Evolutionary conservation across 192 early-diverging fungal genomes (phyloP).

Genomic region (Backusella westeae): DNA sequence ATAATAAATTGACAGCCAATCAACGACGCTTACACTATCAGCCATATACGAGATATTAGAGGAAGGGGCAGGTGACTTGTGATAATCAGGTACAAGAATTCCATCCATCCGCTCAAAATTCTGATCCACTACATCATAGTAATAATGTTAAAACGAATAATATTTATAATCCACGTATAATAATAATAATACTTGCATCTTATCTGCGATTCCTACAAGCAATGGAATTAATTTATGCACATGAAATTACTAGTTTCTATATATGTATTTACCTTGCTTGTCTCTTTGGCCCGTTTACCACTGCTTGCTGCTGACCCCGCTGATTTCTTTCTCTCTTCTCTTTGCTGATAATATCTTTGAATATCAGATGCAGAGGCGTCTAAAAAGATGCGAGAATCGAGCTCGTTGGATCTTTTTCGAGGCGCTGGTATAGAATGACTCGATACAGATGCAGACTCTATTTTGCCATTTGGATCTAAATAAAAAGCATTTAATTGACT

Average conservation of each 20-base stretch:
- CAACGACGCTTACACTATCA: not conserved
- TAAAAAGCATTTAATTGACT: not conserved
- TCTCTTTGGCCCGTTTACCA: not conserved
- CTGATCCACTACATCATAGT: conserved; percentile 33
- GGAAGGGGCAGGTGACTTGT: conserved; percentile 5
- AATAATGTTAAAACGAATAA: not conserved
- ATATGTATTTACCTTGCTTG: not conserved
- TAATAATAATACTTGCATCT: not conserved
- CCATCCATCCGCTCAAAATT: conserved; percentile 48
- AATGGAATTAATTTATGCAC: not conserved
- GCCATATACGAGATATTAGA: not conserved
- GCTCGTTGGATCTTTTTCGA: conserved; percentile 26
- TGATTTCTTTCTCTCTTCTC: conserved; percentile 18
- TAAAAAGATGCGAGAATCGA: not conserved
- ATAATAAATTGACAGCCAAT: not conserved
- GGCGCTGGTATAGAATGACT: not conserved
- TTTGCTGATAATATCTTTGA: conserved; percentile 9
- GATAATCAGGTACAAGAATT: conserved; percentile 38
- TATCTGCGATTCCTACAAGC: not conserved
- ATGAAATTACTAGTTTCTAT: not conserved
- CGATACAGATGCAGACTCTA: not conserved
- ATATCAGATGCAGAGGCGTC: conserved; percentile 12
- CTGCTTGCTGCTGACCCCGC: not conserved
- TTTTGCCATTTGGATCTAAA: not conserved
- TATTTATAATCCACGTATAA: not conserved